Evolutionary conservation across 805 yeast species (phyloP), one percentile per base, ranked within the genome.

Genomic region (Candida piceae): DNA sequence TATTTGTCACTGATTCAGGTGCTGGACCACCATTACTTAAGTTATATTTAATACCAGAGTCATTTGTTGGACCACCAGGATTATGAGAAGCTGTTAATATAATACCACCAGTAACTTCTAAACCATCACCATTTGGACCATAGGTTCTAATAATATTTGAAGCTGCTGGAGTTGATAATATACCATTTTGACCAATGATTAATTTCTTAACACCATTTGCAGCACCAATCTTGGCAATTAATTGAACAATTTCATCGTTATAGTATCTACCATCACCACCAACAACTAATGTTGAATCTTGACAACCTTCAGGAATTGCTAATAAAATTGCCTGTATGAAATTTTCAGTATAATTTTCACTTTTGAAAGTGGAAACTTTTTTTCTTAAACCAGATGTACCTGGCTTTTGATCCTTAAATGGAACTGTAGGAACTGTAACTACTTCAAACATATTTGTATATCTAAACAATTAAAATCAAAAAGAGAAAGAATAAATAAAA

Each of bases 181-280:
- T 70, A 16, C 97, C 97, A 52, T 83, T 55, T 53, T 86, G 85
- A 44, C 98, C 98, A 45, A 90, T 70, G 48, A 90, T 81, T 52
- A 90, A 66, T 60, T 86, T 85, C 51, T 67, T 70, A 38, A 89
- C 95, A 25, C 95, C 95, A 57, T 90, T 90, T 32, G 90, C 98
- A 22, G 95, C 94, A 42, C 85, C 82, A 36, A 90, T 85, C 49
- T 78, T 65, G 24, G 86, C 83, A 52, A 90, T 90, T 56, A 81
- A 65, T 57, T 87, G 85, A 52, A 93, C 76, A 28, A 88, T 89
- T 31, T 69, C 72, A 49, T 76, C 83, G 58, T 89, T 89, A 69
- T 87, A 93, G 70, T 70, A 90, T 51, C 98, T 80, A 31, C 97
- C 97, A 60, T 90, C 98, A 41, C 98, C 98, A 41, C 98, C 98